Base-by-base conservation (phyloP, 2,329 filamentous ascomycete species). In the Diaporthe sp. region DNA sequence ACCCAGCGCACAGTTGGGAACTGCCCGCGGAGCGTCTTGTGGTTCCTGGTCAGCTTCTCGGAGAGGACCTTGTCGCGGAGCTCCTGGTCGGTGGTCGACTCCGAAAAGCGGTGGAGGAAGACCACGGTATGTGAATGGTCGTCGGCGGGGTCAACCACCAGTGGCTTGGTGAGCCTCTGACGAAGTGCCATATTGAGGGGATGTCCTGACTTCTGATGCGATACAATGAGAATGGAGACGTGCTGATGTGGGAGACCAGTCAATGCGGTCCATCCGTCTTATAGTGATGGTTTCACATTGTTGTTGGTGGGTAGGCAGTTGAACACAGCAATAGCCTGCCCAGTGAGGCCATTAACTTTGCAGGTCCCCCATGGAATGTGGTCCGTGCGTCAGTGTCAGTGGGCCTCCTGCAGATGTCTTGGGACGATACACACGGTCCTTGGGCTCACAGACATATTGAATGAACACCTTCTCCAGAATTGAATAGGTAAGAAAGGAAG, bases 121-220 rank as follows among this genome's bases (percentile, higher is more conserved):
- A 79, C 73, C 4, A 79, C 77, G 4, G 78, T 79, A 47, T 79
- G 77, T 17, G 77, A 76, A 70, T 78, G 78, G 49, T 75, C 55
- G 8, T 61, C 63, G 17, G 70, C 57, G 15, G 78, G 70, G 17
- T 76, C 71, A 37, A 79, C 58, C 49, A 79, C 63, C 25, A 78
- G 67, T 0, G 78, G 78, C 42, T 51, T 68, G 12, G 39, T 63
- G 22, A 78, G 73, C 9, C 22, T 61, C 39, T 74, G 58, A 15
- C 55, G 65, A 9, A 77, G 73, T 28, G 76, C 73, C 77, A 77
- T 78, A 4, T 25, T 60, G 47, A 31, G 12, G 22, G n/a, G 25
- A 3, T 22, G 15, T 17, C 28, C 12, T 25, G 58, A 20, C 28
- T 22, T 9, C 17, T 3, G 3, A 25, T 51, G 17, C 3, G 12